Evolutionary conservation across 1,139 yeast genomes (phyloP).

Genomic region (Saccharomyces pastorianus): DNA sequence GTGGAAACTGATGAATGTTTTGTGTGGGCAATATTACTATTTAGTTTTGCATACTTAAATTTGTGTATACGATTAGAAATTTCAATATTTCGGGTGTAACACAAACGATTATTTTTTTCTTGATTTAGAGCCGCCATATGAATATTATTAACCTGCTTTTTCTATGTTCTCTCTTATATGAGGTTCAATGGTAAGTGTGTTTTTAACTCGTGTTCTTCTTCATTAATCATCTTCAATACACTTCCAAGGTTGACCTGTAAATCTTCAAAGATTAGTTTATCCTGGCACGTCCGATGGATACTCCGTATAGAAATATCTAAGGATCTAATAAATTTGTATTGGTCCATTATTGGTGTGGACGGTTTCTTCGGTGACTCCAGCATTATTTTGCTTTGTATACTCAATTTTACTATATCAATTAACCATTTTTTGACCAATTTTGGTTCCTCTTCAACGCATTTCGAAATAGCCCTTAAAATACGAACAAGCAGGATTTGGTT

Average conservation of each 20-base stretch:
- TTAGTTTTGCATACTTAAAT: background rate
- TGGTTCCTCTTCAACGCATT: constrained; percentile 5
- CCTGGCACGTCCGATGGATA: constrained; percentile 10
- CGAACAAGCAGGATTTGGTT: constrained; percentile 11
- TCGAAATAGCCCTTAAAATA: constrained; percentile 8
- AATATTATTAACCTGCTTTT: background rate
- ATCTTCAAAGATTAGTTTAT: constrained; percentile 5
- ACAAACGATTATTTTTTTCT: background rate
- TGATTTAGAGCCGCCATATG: background rate
- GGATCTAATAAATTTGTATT: constrained; percentile 24
- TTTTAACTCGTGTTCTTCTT: constrained; percentile 23
- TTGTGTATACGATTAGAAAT: background rate
- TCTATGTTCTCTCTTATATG: constrained; percentile 6
- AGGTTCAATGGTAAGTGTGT: constrained; percentile 23
- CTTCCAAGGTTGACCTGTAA: constrained; percentile 11
- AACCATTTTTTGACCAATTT: constrained; percentile 10
- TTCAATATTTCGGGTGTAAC: background rate
- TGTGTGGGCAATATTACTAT: background rate
- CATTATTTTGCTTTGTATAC: constrained; percentile 21
- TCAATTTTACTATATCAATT: constrained; percentile 21
- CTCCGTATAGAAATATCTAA: constrained; percentile 20
- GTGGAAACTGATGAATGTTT: background rate
- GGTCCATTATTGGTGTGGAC: constrained; percentile 10
- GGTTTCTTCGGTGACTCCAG: constrained; percentile 6
- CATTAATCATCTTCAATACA: constrained; percentile 15